Base-by-base conservation (phyloP, 2,329 filamentous ascomycete species). In the Apiospora pterosperma region DNA sequence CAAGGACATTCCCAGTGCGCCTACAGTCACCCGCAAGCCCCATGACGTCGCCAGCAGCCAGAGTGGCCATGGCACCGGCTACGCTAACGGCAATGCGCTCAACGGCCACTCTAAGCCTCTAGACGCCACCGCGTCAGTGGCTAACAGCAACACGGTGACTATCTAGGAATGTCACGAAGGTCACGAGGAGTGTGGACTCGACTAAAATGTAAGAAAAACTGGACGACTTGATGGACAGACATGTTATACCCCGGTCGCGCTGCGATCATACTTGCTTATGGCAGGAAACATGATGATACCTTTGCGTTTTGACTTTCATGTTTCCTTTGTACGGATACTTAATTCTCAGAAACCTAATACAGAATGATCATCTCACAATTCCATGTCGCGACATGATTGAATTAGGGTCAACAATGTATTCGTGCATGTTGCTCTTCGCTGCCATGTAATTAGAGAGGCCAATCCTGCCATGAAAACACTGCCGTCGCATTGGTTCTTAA, bases 1-100 rank as follows among this genome's bases (percentile, higher is more conserved):
- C 48, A 84, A 80, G 28, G 86, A 91, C 72, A 84, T 97, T 52
- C 93, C 94, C 1, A 75, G 73, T n/a, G 80, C 84, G 2, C 85
- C 85, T 28, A 75, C 78, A 64, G 78, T 88, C 14, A 76, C 79
- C 65, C 79, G 80, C 66, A 88, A 87, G 78, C 67, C 75, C 4
- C 79, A 81, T 62, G 65, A 81, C 62, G 64, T 66, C 25, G 62
- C 65, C 59, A 39, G 62, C 34, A 62, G 67, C 64, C 58, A 60
- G 34, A 60, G 64, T 58, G 16, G 58, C 62, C 16, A 61, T 19
- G 61, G 65, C 34, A 1, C 55, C 61, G 16, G 65, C 8, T 0
- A 63, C 65, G 21, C 34, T 8, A 61, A 48, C 39, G 60, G 60
- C 60, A 34, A 31, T 21, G 28, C 34, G 11, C 38, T 48, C 39